Evolutionary conservation across 1,139 yeast genomes (phyloP).

Genomic region (Kodamaea fungicola): DNA sequence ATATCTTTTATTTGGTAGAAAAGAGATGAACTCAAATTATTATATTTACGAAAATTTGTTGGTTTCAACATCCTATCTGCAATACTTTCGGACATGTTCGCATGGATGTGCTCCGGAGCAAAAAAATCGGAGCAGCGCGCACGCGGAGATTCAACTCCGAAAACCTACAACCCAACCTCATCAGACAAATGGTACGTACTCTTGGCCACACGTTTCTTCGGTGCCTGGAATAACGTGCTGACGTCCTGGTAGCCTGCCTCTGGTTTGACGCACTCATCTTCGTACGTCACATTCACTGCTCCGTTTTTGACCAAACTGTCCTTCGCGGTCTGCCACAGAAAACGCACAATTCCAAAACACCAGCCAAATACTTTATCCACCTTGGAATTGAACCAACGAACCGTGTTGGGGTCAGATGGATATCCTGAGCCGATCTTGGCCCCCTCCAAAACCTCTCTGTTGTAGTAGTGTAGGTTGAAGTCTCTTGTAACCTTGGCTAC

Average conservation of each 20-base stretch:
- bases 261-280: constrained; percentile 31
- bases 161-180: constrained; percentile 1
- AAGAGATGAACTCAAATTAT: constrained; percentile 4
- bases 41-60: constrained; percentile 12
- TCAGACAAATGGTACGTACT: constrained; percentile 4
- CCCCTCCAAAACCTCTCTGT: constrained; percentile 19
- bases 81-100: constrained; percentile 21
- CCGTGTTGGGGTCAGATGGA: constrained; percentile 88
- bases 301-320: constrained; percentile 58
- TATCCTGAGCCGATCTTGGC: constrained; percentile 80
- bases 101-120: constrained; percentile 23
- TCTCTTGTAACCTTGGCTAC: constrained; percentile 97
- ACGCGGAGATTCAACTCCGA: constrained; percentile 20
- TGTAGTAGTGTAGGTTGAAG: constrained; percentile 48
- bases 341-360: constrained; percentile 70
- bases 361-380: constrained; percentile 85
- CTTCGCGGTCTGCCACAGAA: constrained; percentile 92
- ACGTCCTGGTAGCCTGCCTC: constrained; percentile 33
- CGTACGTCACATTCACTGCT: constrained; percentile 42
- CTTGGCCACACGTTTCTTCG: constrained; percentile 2
- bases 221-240: constrained; percentile 20
- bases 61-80: constrained; percentile 20
- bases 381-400: constrained; percentile 59
- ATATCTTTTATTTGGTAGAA: constrained; percentile 16
- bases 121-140: constrained; percentile 4